Base-by-base conservation (phyloP, 1,139 yeast species). In the Taphrina wiesneri region DNA sequence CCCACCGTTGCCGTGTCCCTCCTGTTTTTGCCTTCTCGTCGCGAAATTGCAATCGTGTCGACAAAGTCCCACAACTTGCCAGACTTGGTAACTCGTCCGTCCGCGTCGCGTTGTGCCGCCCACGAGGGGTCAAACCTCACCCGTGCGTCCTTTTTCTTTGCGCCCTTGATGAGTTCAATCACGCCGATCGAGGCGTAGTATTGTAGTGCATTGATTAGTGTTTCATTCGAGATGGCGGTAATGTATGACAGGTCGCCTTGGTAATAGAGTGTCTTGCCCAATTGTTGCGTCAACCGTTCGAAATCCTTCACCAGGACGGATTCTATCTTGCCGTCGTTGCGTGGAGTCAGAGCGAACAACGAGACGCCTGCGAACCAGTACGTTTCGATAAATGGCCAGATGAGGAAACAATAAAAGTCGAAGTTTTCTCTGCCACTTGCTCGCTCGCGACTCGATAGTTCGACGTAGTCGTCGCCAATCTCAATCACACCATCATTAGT, bases 361-460 rank as follows among this genome's bases (percentile, higher is more conserved):
- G 80, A 70, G n/a, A 77, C 73, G 2, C 78, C 72, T 0, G 78
- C 77, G 19, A 78, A 71, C 81, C 81, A 79, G 71, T 77, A 79
- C 2, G 81, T 81, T 62, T 79, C 82, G 49, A 79, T 72, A 67
- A 77, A 79, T 1, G 82, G 82, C 82, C 82, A 79, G 17, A 79
- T 71, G 53, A 79, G 70, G 69, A 74, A 77, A 67, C 81, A 77
- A 70, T 78, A 79, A 67, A 79, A 79, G 69, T 79, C 81, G 65
- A 78, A 77, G 54, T 70, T 71, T 59, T 77, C 78, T 54, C 76
- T 71, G 43, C 78, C 80, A 9, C 69, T 69, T 36, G 69, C 70
- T 26, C 78, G 71, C 67, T 77, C 79, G 21, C 71, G 70, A 4
- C 70, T 57, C 36, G 77, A 72, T 60, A 77, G 67, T 59, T 72